Evolutionary conservation across 106 monocot genomes (phyloP), one percentile per base, ranked within the genome.

Genomic region (Allium sativum): DNA sequence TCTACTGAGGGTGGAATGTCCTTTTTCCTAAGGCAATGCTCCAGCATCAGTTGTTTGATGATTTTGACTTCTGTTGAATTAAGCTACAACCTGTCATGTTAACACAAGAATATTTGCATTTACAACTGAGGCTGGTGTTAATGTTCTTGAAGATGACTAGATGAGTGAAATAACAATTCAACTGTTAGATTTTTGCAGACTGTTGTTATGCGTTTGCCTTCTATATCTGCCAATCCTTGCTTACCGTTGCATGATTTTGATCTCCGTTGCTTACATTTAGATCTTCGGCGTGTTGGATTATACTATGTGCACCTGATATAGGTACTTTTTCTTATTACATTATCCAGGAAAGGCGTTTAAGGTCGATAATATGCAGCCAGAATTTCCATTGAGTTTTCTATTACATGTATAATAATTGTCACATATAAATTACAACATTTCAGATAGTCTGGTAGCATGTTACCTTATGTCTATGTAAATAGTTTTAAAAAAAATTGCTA

Each of bases 211-310:
- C 42, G 56, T 66, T 42, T 54, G 41, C 45, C 16, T 55, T 67
- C 43, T 18, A 61, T 61, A 45, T 19, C 61, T 45, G 20, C 43
- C 61, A 61, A 45, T 61, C 41, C 52, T 9, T 65, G 31, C 64
- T 52, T 65, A 51, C 51, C 51, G 48, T 63, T 63, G 21, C 48
- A 65, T 44, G 48, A 52, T n/a, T 51, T 52, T 65, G 64, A 52
- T 52, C 51, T 65, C 15, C 44, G 18, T 65, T 65, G 64, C 64
- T 65, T 65, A 65, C 51, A 51, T 64, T 51, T 20, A 52, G 50
- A 44, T 14, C 22, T 10, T 52, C 64, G 40, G 17, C 18, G 11
- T 51, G 52, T 40, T 52, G 64, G 48, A 40, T 65, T 51, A 40
- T 51, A 31, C 13, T 44, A 12, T 65, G 64, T 4, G 62, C 47